Evolutionary conservation across 129 eudicot genomes (phyloP), one percentile per base, ranked within the genome.

Genomic region (Oenanthe sinensis): DNA sequence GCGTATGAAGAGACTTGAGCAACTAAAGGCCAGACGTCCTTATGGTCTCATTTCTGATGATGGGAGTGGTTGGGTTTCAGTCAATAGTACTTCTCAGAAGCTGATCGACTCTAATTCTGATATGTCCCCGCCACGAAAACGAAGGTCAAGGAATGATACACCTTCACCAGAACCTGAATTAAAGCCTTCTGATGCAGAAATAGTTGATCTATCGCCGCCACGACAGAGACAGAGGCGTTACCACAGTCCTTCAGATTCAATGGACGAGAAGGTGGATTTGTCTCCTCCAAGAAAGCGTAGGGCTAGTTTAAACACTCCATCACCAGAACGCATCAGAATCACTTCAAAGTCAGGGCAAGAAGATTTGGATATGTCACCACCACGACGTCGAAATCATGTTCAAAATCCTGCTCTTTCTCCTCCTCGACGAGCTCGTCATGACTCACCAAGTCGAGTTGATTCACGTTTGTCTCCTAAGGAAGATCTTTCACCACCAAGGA

Each of bases 51-150:
- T 95, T 43, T 95, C 97, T 28, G 98, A 95, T 67, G 98, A 95
- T 88, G 98, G 98, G 84, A 95, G 97, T 60, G 98, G 98, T 37
- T 95, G 98, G 98, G 86, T 95, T 77, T 28, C 97, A 5, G 83
- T 95, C 46, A 79, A 93, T 72, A 88, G 84, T 77, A n/a, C 77
- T 76, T 79, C 94, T 48, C 82, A 79, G 73, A 77, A 6, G 44
- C 55, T 60, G 9, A 81, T 78, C 74, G 88, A 85, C 62, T 78
- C 44, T n/a, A 79, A 69, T 84, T 52, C 79, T 40, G 92, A 91
- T 78, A 87, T 91, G 47, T 89, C 92, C 30, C 89, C 93, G 17
- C 97, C 91, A 77, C 92, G 82, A 39, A 81, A 71, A 39, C 85
- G 74, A 69, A 79, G 87, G 77, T 76, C 78, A 43, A 87, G 79